Conservation (phyloP, 768 basidiomycete species). For the Terana coerulea region DNA sequence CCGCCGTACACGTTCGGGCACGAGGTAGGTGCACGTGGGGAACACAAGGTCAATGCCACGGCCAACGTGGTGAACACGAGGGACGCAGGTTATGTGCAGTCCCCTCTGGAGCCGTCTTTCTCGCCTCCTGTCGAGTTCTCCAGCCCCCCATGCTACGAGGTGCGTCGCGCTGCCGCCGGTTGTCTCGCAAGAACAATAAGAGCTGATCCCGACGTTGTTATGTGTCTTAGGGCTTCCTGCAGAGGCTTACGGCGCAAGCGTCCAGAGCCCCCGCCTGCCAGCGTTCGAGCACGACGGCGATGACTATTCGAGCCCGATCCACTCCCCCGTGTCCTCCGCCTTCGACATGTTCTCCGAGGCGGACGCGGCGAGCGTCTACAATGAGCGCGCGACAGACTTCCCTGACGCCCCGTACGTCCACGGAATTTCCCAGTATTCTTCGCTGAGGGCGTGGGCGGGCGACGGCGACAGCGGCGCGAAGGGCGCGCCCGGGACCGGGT, state of each 20-base stretch:
- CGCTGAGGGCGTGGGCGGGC: slow-evolving; percentile 27
- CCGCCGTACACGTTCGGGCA: neutral
- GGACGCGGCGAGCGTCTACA: slow-evolving; percentile 1
- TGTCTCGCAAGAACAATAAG: neutral
- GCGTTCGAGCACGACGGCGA: slow-evolving; percentile 10
- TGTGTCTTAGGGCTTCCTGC: neutral
- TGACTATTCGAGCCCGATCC: slow-evolving; percentile 10
- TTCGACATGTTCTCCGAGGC: slow-evolving; percentile 5
- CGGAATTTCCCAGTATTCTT: slow-evolving; percentile 22
- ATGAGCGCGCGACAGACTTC: neutral
- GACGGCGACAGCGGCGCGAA: slow-evolving; percentile 11
- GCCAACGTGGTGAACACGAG: slow-evolving; percentile 9
- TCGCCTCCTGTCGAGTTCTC: neutral
- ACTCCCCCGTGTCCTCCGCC: slow-evolving; percentile 7
- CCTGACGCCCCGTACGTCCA: slow-evolving; percentile 4
- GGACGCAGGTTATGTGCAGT: neutral
- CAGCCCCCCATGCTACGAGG: slow-evolving; percentile 7
- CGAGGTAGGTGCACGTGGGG: slow-evolving; percentile 9
- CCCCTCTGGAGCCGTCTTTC: slow-evolving; percentile 1
- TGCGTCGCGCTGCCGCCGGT: neutral
- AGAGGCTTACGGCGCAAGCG: neutral
- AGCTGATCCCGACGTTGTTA: neutral
- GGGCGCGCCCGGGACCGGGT: neutral
- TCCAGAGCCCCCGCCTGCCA: slow-evolving; percentile 11
- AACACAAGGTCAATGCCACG: neutral